Percentiles rank a stretch among this genome's conserved stretches.
Evolutionary conservation across 352 stramenopile genomes (phyloP).

Genomic region (Globisporangium nodosum): DNA sequence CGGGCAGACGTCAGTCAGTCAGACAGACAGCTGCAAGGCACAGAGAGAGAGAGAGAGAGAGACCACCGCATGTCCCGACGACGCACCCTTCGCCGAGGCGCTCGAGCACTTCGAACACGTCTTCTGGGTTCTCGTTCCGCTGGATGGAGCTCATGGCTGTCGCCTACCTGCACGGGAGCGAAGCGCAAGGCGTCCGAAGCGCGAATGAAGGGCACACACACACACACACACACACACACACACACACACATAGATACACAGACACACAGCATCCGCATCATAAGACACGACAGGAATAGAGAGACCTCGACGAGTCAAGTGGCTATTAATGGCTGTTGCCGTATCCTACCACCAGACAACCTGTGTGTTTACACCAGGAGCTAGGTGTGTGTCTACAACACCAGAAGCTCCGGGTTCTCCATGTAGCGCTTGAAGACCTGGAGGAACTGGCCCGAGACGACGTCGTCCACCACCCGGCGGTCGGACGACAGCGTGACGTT

Average conservation of each 20-base stretch:
- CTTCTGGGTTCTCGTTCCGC: conserved; percentile 57
- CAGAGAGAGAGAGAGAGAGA: no score
- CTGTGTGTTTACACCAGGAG: no score
- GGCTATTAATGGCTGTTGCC: no score
- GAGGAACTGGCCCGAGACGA: conserved; percentile 94
- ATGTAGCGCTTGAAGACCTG: conserved; percentile 96
- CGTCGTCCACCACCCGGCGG: conserved; percentile 96
- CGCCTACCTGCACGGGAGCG: no score
- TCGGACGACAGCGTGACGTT: conserved; percentile 96
- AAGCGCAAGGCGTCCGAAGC: background rate
- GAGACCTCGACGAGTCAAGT: no score
- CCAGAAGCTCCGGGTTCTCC: conserved; percentile 90
- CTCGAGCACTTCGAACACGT: conserved; percentile 70
- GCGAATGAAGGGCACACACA: no score
- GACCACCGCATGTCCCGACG: no score
- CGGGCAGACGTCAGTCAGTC: background rate
- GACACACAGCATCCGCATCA: no score
- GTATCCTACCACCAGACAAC: no score
- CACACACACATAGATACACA: no score
- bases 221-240: background rate
- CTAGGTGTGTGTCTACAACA: conserved; percentile 30
- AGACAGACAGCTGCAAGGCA: background rate
- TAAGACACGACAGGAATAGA: no score
- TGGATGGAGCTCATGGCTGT: conserved; percentile 54
- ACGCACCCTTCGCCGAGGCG: conserved; percentile 61